These are phyloP conservation scores for Neurospora pannonica DNA, from an alignment of 495 filamentous ascomycete species.

Conservation along the genomic window DNA sequence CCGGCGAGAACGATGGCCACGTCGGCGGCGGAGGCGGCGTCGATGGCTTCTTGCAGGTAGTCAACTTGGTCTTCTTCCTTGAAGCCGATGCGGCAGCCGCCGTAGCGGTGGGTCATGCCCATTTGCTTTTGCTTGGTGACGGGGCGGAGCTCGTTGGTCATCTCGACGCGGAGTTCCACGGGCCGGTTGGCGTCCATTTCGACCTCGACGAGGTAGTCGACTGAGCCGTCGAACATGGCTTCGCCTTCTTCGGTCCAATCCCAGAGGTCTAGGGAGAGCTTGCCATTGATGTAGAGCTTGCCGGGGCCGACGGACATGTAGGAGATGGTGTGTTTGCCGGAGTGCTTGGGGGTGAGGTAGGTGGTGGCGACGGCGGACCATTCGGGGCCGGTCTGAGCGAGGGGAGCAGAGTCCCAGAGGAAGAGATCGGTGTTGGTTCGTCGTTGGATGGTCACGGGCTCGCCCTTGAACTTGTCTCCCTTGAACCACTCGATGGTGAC, in stretches of 20 bases:
- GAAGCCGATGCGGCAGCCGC: slow-evolving; percentile 72
- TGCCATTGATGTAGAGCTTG: slow-evolving; percentile 56
- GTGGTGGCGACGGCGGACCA: slow-evolving; percentile 54
- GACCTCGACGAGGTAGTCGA: slow-evolving; percentile 44
- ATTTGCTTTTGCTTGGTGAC: slow-evolving; percentile 39
- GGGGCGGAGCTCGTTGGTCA: slow-evolving; percentile 53
- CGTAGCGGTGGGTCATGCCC: slow-evolving; percentile 48
- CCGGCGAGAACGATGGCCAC: slow-evolving; percentile 71
- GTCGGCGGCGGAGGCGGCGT: slow-evolving; percentile 57
- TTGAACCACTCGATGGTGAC: slow-evolving; percentile 55
- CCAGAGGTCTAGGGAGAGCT: slow-evolving; percentile 65
- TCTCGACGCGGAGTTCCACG: slow-evolving; percentile 44
- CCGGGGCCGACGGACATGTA: slow-evolving; percentile 70
- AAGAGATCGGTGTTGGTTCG: slow-evolving; percentile 55
- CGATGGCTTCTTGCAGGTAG: slow-evolving; percentile 61
- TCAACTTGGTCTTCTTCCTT: slow-evolving; percentile 60
- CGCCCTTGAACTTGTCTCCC: slow-evolving; percentile 51
- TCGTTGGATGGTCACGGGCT: slow-evolving; percentile 42
- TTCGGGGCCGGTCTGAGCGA: slow-evolving; percentile 43
- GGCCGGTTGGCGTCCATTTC: slow-evolving; percentile 41
- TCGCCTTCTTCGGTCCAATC: slow-evolving; percentile 58
- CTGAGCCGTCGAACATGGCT: slow-evolving; percentile 50
- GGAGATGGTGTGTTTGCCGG: slow-evolving; percentile 63
- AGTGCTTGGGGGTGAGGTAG: slow-evolving; percentile 39
- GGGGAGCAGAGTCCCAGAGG: slow-evolving; percentile 60